Percentiles rank a stretch among this genome's conserved stretches.
Evolutionary conservation across 192 early-diverging fungal genomes (phyloP).

Genomic region (Powellomyces hirtus): DNA sequence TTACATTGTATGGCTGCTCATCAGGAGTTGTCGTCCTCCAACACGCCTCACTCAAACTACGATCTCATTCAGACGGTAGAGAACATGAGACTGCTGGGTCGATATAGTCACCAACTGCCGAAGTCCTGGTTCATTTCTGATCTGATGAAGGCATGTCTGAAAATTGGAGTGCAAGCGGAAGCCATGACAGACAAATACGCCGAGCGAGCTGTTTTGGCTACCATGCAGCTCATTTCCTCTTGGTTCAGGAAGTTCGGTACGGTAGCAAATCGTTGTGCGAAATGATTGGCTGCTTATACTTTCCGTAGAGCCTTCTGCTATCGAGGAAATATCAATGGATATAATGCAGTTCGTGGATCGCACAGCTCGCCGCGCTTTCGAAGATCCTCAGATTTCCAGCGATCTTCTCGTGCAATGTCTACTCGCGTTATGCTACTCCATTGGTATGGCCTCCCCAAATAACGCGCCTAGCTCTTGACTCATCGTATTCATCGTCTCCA

Average conservation of each 20-base stretch:
- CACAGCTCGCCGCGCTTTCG: neutral
- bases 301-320: neutral
- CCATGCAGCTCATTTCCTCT: neutral
- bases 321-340: neutral
- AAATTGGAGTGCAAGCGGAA: neutral
- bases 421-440: neutral
- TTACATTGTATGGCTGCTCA: slow-evolving; percentile 3
- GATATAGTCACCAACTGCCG: slow-evolving; percentile 8
- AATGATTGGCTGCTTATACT: neutral
- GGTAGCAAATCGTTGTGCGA: neutral
- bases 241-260: slow-evolving; percentile 4
- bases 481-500: neutral
- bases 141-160: neutral
- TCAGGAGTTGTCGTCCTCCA: no score
- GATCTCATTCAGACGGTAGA: neutral
- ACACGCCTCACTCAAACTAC: neutral
- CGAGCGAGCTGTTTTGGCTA: neutral
- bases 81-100: slow-evolving; percentile 12
- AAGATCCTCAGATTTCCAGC: neutral
- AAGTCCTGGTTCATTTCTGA: slow-evolving; percentile 7
- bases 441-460: neutral
- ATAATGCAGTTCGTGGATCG: neutral
- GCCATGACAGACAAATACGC: neutral
- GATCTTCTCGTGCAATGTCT: neutral
- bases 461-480: neutral